Evolutionary conservation across 306 rosid genomes (phyloP).

Genomic region (Senna tora): DNA sequence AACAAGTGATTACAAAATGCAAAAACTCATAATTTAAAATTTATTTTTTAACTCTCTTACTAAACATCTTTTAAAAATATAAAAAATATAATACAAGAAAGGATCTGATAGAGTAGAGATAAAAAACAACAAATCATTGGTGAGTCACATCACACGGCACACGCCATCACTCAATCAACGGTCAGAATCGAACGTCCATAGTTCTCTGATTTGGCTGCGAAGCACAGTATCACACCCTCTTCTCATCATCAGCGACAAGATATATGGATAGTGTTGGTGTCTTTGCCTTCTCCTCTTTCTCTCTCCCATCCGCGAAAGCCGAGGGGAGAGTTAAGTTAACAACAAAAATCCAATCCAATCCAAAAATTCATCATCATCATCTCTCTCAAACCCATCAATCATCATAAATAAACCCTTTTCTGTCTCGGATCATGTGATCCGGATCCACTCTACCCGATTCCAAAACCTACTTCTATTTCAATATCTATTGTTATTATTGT

Average conservation of each 20-base stretch:
- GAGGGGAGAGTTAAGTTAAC: slow-evolving; percentile 33
- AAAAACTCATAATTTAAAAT: too few species aligned
- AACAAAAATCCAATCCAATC: slow-evolving; percentile 26
- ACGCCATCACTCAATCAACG: not conserved
- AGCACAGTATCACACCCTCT: not conserved
- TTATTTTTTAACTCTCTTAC: too few species aligned
- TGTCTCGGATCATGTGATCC: slow-evolving; percentile 46
- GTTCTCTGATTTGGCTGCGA: not conserved
- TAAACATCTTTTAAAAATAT: too few species aligned
- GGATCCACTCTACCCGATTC: slow-evolving; percentile 50
- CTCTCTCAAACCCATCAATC: too few species aligned
- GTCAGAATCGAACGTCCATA: not conserved
- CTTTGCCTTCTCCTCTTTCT: slow-evolving; percentile 37
- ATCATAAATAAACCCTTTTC: slow-evolving; percentile 18
- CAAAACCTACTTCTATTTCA: too few species aligned
- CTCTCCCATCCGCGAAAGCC: slow-evolving; percentile 58
- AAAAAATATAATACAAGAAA: too few species aligned
- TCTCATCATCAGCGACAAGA: slow-evolving; percentile 56
- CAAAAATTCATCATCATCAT: not conserved
- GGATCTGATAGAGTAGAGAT: too few species aligned
- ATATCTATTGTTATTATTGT: too few species aligned
- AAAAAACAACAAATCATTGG: not conserved
- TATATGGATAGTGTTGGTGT: slow-evolving; percentile 67
- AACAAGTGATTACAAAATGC: too few species aligned
- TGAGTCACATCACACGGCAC: not conserved